These are phyloP conservation scores for Bryoerythrophyllum caledonicum DNA, from an alignment of 225 moss, liverwort and hornwort genomes.

Conservation along the genomic window DNA sequence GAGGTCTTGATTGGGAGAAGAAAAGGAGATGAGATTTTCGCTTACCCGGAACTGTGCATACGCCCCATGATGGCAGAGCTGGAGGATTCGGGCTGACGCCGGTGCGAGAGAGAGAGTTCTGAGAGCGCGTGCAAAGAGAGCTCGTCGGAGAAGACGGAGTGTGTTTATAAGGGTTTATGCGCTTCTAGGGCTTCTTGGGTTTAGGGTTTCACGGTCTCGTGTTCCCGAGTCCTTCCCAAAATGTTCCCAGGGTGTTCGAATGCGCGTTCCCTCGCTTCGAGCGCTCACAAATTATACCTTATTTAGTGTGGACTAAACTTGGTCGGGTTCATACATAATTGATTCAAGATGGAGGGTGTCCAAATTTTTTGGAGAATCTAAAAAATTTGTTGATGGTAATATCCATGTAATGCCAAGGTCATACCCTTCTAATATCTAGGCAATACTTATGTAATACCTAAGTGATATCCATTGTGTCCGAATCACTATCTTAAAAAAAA, in stretches of 20 bases:
- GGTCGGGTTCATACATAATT: too few species aligned
- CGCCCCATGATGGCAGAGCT: conserved; percentile 60
- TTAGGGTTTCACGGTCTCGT: background rate
- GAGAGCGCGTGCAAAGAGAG: conserved; percentile 8
- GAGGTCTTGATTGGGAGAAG: fast-evolving
- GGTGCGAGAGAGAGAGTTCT: background rate
- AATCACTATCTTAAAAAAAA: too few species aligned
- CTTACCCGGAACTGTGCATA: conserved; percentile 73
- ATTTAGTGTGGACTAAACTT: too few species aligned
- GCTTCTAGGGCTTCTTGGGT: conserved; percentile 8
- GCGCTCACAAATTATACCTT: too few species aligned
- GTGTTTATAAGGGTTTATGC: background rate
- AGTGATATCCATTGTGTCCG: too few species aligned
- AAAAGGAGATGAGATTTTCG: fast-evolving
- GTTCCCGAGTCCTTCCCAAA: background rate
- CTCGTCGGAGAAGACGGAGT: fast-evolving
- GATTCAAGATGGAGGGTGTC: too few species aligned
- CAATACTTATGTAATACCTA: too few species aligned
- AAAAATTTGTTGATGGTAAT: too few species aligned
- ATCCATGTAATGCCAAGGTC: too few species aligned
- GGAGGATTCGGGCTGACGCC: conserved; percentile 21
- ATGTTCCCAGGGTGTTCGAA: background rate
- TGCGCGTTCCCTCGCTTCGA: too few species aligned
- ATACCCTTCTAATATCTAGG: too few species aligned
- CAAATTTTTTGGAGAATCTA: too few species aligned